Evolutionary conservation across 805 yeast genomes (phyloP), one percentile per base, ranked within the genome.

Genomic region (Lachancea quebecensis): DNA sequence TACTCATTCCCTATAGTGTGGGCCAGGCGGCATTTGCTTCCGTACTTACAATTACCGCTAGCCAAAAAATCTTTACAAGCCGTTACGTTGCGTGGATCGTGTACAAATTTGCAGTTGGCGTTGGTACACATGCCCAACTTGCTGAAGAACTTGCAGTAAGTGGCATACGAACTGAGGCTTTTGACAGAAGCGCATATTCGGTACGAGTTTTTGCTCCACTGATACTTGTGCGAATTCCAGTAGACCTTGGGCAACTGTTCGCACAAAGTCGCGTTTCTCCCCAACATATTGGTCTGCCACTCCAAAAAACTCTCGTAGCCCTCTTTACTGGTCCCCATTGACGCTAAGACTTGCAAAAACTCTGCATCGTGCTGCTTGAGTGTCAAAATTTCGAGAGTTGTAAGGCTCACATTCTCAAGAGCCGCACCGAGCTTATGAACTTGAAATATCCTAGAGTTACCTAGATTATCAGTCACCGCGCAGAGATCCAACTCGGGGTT

Each of bases 401-500:
- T 28, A 29, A 44, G 29, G 18, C 43, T 36, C 31, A 44, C 47
- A 35, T 38, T 36, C 15, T 39, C 43, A 31, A 44, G 17, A 4
- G 10, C 10, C 7, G 28, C 32, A 5, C 49, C 49, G 10, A 37
- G 29, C 21, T 42, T 42, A 12, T 42, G 44, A 11, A 46, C 35
- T 38, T 46, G 49, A 18, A 42, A 46, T 14, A 42, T 25, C 25
- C 45, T 38, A 10, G 27, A 14, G 31, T 46, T 46, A 2, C 41
- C 41, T 15, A 46, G 35, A 16, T 28, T 8, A 37, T 46, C 49
- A 3, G 21, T 11, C 25, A 42, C 42, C 10, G 18, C 31, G 32
- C 49, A 46, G n/a, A 46, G 15, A 29, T 46, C 49, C 18, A 46
- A 25, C 25, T 46, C 49, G 14, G 44, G 40, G 29, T 46, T 38